Percentiles rank a stretch among this genome's conserved stretches.
phyloP scores from a whole-genome alignment of 768 basidiomycete species.

The Lanmaoa pseudosensibilis region DNA sequence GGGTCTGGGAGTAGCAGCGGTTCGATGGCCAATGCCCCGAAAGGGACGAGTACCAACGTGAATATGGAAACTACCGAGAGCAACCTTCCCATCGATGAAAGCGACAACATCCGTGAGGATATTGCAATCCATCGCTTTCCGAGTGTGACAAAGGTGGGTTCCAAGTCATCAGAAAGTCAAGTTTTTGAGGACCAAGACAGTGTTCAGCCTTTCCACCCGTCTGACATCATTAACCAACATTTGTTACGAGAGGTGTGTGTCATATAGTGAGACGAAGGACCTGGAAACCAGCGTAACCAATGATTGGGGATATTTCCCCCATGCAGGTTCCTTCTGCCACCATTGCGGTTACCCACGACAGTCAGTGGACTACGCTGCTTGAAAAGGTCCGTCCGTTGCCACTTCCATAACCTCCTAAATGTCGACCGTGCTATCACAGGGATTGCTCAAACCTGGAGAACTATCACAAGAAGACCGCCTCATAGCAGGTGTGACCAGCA shows the following conservation, averaged over 20 bases:
- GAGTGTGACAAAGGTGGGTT: background rate
- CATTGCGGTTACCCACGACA: slow-evolving; percentile 9
- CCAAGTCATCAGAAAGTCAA: background rate
- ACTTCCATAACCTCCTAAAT: no score
- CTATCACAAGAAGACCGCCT: background rate
- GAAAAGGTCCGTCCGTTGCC: background rate
- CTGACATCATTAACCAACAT: slow-evolving; percentile 8
- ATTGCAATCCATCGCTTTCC: background rate
- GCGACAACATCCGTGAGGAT: background rate
- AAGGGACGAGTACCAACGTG: background rate
- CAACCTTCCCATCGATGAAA: background rate
- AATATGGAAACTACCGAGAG: background rate
- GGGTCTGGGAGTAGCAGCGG: no score
- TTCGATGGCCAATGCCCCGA: background rate
- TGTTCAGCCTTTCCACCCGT: slow-evolving; percentile 9
- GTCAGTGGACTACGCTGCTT: slow-evolving; percentile 8
- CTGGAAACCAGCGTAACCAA: background rate
- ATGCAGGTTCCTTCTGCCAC: slow-evolving; percentile 7
- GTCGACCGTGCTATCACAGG: background rate
- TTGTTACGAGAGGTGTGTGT: slow-evolving; percentile 4
- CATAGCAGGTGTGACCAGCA: background rate
- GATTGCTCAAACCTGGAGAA: background rate
- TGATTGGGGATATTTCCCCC: background rate
- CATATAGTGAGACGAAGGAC: no score
- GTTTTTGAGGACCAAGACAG: background rate